A percentile compares a stretch with the other conserved stretches of the same genome.
Conservation (phyloP, 73 alveolate species). For the Symbiodinium pilosum region DNA sequence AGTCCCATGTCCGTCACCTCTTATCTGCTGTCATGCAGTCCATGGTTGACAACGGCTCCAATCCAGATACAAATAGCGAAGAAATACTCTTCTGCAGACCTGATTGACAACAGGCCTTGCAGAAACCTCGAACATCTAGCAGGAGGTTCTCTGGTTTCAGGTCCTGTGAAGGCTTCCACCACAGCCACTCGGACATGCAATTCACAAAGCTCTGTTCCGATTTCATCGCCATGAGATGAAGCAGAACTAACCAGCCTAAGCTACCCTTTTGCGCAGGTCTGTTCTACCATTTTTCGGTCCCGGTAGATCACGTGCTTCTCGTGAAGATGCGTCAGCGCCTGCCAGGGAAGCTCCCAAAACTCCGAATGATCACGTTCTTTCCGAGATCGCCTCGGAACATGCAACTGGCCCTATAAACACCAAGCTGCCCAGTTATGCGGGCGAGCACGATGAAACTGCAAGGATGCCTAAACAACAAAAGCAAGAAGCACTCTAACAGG, state of each 20-base stretch:
- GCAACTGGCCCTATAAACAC: not conserved
- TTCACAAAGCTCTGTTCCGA: not conserved
- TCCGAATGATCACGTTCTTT: not conserved
- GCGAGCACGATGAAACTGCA: too few relatives aligned
- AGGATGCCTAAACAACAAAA: too few relatives aligned
- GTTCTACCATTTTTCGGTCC: too few relatives aligned
- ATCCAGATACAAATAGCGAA: not conserved
- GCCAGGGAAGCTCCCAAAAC: not conserved
- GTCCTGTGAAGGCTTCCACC: constrained; percentile 36
- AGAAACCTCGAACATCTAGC: constrained; percentile 92
- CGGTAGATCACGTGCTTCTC: constrained; percentile 83
- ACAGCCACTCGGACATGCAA: not conserved
- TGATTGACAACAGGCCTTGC: constrained; percentile 9
- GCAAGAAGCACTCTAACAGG: too few relatives aligned
- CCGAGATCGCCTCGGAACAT: not conserved
- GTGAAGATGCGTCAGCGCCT: constrained; percentile 74
- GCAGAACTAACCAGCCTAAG: too few relatives aligned
- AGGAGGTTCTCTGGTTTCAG: constrained; percentile 94
- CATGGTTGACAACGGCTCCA: not conserved
- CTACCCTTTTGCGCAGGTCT: too few relatives aligned
- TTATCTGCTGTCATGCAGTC: not conserved
- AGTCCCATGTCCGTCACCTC: constrained; percentile 91
- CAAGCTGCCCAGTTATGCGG: too few relatives aligned
- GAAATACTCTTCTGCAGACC: not conserved
- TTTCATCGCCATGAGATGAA: too few relatives aligned